Evolutionary conservation across 441 rosid species (phyloP).

Genomic region (Mallotus japonicus): DNA sequence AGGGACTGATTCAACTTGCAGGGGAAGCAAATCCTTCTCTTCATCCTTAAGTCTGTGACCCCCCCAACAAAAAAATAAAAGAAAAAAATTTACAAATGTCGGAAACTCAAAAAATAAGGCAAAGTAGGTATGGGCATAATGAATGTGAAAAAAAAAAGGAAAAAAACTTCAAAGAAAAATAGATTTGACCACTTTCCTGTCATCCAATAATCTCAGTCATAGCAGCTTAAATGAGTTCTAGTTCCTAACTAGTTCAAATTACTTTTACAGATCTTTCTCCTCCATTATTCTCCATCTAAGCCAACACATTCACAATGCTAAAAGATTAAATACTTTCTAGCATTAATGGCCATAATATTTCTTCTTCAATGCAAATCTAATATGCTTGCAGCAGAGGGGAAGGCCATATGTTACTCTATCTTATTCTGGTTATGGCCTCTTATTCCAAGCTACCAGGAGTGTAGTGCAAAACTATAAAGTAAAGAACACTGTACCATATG

Average conservation of each 20-base stretch:
- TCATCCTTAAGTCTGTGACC: not conserved
- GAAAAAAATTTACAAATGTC: not conserved
- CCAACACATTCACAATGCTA: not conserved
- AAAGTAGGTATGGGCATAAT: not conserved
- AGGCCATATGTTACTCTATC: not conserved
- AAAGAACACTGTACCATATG: not conserved
- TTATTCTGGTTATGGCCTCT: not conserved
- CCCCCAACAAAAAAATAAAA: not conserved
- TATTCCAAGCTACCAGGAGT: not conserved
- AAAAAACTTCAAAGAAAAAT: not conserved
- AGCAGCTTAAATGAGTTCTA: not conserved
- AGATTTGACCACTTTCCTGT: too few species aligned
- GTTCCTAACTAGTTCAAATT: not conserved
- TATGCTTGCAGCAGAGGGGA: not conserved
- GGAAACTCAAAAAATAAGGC: not conserved
- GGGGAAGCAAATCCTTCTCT: constrained; percentile 12
- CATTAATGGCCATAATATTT: not conserved
- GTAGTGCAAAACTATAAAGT: not conserved
- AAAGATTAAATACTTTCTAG: not conserved
- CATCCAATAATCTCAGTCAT: not conserved
- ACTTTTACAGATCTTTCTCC: not conserved
- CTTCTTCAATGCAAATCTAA: not conserved
- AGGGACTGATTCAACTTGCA: constrained; percentile 5
- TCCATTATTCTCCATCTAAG: not conserved
- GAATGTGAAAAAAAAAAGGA: not conserved